Base-by-base conservation (phyloP, 108 stramenopile species). In the Fragilaria radians region DNA sequence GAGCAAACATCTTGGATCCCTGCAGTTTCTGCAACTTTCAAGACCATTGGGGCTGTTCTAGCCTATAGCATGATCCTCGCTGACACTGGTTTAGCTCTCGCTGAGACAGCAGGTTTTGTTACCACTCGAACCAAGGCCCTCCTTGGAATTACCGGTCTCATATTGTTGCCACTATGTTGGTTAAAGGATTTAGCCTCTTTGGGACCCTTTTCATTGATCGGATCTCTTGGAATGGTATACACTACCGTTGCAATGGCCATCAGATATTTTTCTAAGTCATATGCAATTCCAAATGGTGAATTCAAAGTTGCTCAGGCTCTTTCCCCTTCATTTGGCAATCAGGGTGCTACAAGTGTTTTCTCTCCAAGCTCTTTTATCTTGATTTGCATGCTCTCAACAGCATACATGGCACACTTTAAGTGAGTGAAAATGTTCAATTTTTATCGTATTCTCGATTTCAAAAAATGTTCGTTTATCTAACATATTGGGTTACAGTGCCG, bases 21-120 rank as follows among this genome's bases (percentile, higher is more conserved):
- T 3, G 89, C 91, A 14, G 71, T 66, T 32, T 80, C 86, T 23
- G 77, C 79, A 48, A 91, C 88, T 1, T 74, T 79, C 68, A 96
- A 86, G 62, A 93, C 94, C 21, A 86, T 91, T 61, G 67, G 86
- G 47, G 96, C 90, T 22, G 85, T 87, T 64, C 63, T 97, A 28
- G 92, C 95, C 5, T 98, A 85, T 75, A 83, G 84, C 51, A 91
- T 98, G 85, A 95, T 98, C 61, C 80, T 98, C 54, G 97, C 87
- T 9, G 96, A 97, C 70, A 94, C 86, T 22, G 81, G 83, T 53
- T 70, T 61, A 19, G 73, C 84, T 2, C 65, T 97, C 19, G 36
- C 36, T 42, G 36, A 42, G 14, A 42, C 36, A 7, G 36, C 36
- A 11, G 36, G 36, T 7, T 71, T 86, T 32, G 50, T 66, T 54